phyloP scores from a whole-genome alignment of 805 yeast genomes.

The Sporopachydermia quercuum region DNA sequence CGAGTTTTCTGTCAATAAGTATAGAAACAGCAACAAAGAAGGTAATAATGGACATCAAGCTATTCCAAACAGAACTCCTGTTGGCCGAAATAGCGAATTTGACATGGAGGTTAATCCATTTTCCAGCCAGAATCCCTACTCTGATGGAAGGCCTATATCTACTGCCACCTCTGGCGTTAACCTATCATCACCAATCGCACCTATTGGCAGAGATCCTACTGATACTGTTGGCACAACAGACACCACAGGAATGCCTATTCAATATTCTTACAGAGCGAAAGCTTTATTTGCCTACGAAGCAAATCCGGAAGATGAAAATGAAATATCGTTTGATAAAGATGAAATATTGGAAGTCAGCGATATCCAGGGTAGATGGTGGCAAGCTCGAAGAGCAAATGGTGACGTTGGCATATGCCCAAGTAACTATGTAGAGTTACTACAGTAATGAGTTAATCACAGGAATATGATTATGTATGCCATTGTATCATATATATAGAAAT shows the following conservation, averaged over 20 bases:
- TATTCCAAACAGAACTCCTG: too few species aligned
- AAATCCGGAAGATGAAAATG: constrained; percentile 85
- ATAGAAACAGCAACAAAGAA: background rate
- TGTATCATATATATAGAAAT: too few species aligned
- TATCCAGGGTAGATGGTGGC: constrained; percentile 98
- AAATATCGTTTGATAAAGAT: constrained; percentile 78
- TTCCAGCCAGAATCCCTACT: too few species aligned
- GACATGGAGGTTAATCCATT: too few species aligned
- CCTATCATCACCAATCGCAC: constrained; percentile 7
- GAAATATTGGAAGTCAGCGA: constrained; percentile 87
- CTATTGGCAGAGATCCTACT: constrained; percentile 12
- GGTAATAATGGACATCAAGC: too few species aligned
- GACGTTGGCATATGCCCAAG: constrained; percentile 95
- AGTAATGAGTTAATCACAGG: too few species aligned
- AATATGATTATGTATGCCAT: too few species aligned
- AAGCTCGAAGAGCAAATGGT: constrained; percentile 78
- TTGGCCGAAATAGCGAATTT: too few species aligned
- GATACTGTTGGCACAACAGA: constrained; percentile 10
- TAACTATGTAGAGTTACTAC: constrained; percentile 62
- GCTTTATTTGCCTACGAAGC: constrained; percentile 83
- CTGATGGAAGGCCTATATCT: too few species aligned
- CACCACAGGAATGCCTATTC: constrained; percentile 18
- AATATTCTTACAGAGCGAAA: constrained; percentile 71
- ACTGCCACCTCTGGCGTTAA: too few species aligned
- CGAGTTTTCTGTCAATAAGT: constrained; percentile 61